phyloP scores from a whole-genome alignment of 169 alveolate genomes.

The Eimeria falciformis region DNA sequence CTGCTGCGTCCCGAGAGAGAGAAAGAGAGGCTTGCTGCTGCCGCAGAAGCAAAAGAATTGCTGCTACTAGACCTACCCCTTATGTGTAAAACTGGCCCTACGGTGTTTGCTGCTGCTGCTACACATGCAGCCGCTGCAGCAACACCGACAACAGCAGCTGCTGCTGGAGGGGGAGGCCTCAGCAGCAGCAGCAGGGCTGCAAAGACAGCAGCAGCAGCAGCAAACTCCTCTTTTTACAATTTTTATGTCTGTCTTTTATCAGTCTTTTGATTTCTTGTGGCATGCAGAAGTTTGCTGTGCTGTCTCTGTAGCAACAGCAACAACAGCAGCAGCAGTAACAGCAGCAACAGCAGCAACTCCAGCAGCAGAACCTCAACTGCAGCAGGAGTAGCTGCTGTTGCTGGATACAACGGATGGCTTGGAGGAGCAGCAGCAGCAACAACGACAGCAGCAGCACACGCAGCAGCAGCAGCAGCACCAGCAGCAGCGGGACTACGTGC shows the following conservation, averaged over 20 bases:
- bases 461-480: background rate
- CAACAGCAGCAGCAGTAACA: conserved; percentile 76
- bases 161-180: conserved; percentile 52
- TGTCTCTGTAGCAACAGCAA: conserved; percentile 69
- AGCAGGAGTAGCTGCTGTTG: conserved; percentile 13
- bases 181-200: conserved; percentile 71
- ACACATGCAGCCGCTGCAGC: conserved; percentile 48
- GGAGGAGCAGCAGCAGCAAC: background rate
- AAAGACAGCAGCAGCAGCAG: conserved; percentile 74
- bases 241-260: conserved; percentile 73
- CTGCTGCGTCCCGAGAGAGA: background rate
- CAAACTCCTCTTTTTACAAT: conserved; percentile 73
- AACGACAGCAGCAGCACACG: conserved; percentile 2
- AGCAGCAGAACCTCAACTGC: conserved; percentile 5
- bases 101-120: background rate
- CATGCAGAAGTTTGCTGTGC: conserved; percentile 67
- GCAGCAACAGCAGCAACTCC: conserved; percentile 64
- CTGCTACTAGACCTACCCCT: conserved; percentile 17
- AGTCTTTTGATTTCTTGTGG: conserved; percentile 75
- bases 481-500: background rate
- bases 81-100: background rate
- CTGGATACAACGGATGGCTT: background rate
- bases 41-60: conserved; percentile 41
- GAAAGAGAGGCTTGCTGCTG: background rate
- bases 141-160: conserved; percentile 31